Percentiles rank a stretch among this genome's conserved stretches.
Conservation (phyloP, 352 stramenopile species). For the Phytophthora foliorum region DNA sequence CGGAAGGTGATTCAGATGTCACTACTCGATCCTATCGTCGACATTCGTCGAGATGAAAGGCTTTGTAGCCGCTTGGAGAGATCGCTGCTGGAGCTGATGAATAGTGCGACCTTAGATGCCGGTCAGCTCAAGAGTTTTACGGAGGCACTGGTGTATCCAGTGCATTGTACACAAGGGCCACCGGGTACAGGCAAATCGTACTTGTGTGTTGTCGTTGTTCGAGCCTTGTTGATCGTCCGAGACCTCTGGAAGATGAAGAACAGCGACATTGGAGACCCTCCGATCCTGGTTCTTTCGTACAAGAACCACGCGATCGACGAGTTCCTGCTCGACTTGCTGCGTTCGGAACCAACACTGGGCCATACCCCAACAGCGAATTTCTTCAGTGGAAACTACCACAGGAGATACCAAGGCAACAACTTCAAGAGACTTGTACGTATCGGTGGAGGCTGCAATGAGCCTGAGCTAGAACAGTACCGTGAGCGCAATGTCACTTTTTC, state of each 20-base stretch:
- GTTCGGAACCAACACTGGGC: slow-evolving; percentile 50
- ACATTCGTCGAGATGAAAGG: slow-evolving; percentile 75
- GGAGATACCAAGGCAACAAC: slow-evolving; percentile 26
- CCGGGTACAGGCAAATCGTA: slow-evolving; percentile 93
- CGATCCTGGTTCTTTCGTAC: slow-evolving; percentile 89
- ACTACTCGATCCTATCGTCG: slow-evolving; percentile 75
- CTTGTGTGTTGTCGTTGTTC: slow-evolving; percentile 85
- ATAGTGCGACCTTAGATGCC: slow-evolving; percentile 64
- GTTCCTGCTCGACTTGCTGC: slow-evolving; percentile 83
- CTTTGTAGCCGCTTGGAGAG: slow-evolving; percentile 46
- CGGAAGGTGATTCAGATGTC: slow-evolving; percentile 64
- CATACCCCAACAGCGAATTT: slow-evolving; percentile 22
- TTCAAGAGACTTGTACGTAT: slow-evolving; percentile 72
- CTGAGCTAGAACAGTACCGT: slow-evolving; percentile 54
- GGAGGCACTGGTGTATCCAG: slow-evolving; percentile 74
- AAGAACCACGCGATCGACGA: slow-evolving; percentile 93
- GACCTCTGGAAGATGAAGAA: slow-evolving; percentile 79
- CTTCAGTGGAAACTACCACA: slow-evolving; percentile 36
- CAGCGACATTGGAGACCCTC: slow-evolving; percentile 68
- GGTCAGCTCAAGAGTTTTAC: slow-evolving; percentile 84
- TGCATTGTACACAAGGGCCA: slow-evolving; percentile 90
- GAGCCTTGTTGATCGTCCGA: slow-evolving; percentile 80
- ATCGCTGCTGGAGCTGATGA: slow-evolving; percentile 55
- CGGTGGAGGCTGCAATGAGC: slow-evolving; percentile 73
- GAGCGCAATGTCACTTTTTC: slow-evolving; percentile 44